A percentile compares a stretch with the other conserved stretches of the same genome.
phyloP scores from a whole-genome alignment of 2,329 filamentous ascomycete genomes.

The Sporothrix brunneoviolacea region DNA sequence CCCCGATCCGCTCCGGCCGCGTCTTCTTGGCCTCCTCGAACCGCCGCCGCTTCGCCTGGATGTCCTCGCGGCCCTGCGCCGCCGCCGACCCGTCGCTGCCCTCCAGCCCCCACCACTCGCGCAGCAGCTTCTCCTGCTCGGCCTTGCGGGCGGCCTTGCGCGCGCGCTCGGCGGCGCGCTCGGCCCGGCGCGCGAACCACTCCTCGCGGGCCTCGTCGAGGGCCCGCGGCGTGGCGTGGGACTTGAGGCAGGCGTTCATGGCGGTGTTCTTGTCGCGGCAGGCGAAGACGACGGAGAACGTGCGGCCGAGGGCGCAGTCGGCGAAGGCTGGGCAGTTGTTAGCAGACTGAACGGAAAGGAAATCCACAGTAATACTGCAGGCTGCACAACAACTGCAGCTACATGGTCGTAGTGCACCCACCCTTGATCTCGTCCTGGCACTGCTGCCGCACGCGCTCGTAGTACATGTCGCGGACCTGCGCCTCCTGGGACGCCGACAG shows the following conservation, averaged over 20 bases:
- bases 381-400: too few relatives aligned
- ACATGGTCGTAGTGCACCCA: too few relatives aligned
- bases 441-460: slow-evolving; percentile 67
- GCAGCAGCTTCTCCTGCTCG: slow-evolving; percentile 58
- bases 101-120: slow-evolving; percentile 59
- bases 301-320: slow-evolving; percentile 78
- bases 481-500: slow-evolving; percentile 75
- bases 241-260: slow-evolving; percentile 94
- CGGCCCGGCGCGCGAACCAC: slow-evolving; percentile 76
- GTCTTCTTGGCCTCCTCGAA: slow-evolving; percentile 49
- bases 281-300: slow-evolving; percentile 78
- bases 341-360: too few relatives aligned
- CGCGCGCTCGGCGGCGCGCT: slow-evolving; percentile 62
- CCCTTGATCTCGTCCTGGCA: slow-evolving; percentile 76
- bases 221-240: slow-evolving; percentile 75
- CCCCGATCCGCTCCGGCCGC: slow-evolving; percentile 48
- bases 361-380: too few relatives aligned
- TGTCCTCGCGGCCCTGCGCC: slow-evolving; percentile 46
- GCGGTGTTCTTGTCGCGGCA: slow-evolving; percentile 71
- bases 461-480: slow-evolving; percentile 74
- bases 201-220: slow-evolving; percentile 85
- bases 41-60: slow-evolving; percentile 38
- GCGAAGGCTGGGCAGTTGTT: slow-evolving; percentile 64
- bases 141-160: slow-evolving; percentile 51
- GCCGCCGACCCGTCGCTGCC: slow-evolving; percentile 36